Conservation (phyloP, 2,329 filamentous ascomycete genomes). For the Emergomyces pasteurianus region DNA sequence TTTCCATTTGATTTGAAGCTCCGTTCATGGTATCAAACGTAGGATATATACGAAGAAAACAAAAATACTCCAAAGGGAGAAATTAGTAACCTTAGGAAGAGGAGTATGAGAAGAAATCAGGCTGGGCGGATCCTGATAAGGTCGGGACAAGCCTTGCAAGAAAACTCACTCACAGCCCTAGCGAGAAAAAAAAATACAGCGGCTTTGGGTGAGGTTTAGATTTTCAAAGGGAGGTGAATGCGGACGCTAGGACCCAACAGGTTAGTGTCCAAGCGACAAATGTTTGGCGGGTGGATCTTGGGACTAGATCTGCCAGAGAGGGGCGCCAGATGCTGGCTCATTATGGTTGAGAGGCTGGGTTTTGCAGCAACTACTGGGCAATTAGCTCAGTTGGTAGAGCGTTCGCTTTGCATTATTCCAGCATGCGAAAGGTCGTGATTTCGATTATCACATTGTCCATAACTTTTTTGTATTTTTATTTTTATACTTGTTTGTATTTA, state of each 20-base stretch:
- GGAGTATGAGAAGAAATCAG: background rate
- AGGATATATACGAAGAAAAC: background rate
- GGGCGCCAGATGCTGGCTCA: too few species aligned
- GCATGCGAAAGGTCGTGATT: constrained; percentile 17
- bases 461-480: constrained; percentile 4
- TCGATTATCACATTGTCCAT: constrained; percentile 18
- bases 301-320: too few species aligned
- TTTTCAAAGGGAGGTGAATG: background rate
- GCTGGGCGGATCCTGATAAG: background rate
- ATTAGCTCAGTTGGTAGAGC: constrained; percentile 18
- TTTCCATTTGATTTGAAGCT: constrained; percentile 9
- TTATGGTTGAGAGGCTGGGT: too few species aligned
- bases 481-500: constrained; percentile 1
- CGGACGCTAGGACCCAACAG: background rate
- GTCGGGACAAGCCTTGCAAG: background rate
- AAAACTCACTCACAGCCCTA: background rate
- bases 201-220: background rate
- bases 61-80: background rate
- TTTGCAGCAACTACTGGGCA: background rate
- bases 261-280: background rate
- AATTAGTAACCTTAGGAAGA: background rate
- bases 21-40: constrained; percentile 20
- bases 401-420: constrained; percentile 17
- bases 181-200: background rate
- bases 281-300: background rate